Evolutionary conservation across 129 eudicot genomes (phyloP), one percentile per base, ranked within the genome.

Genomic region (Chrysanthemum lavandulifolium): DNA sequence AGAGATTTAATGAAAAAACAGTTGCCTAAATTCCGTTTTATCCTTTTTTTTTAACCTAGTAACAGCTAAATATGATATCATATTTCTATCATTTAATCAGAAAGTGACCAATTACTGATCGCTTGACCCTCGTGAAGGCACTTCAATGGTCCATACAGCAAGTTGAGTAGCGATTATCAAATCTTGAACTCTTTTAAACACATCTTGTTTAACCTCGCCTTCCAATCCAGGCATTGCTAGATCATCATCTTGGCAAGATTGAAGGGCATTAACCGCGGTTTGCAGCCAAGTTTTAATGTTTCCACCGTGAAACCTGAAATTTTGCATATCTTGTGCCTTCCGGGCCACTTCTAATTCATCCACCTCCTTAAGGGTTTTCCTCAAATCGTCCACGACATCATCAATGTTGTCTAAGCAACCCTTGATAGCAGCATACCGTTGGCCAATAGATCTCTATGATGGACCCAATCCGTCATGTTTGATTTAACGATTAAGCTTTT

Each of bases 331-430:
- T 54, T 76, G 56, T 65, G 33, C 19, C 78, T 49, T 78, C 66
- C 54, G 82, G 6, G 82, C 73, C 10, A 55, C 59, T 40, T 72
- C 76, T 60, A 80, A 57, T 9, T 53, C 80, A 18, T 80, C 77
- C 7, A 80, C 68, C 77, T 80, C 84, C 43, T 76, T 76, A 2
- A 75, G 62, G 40, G 84, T 75, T 49, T 80, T 80, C 45, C 84
- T 71, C n/a, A 81, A 40, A 61, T 81, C 81, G 14, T 81, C 84
- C 13, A 75, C 77, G 11, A 61, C 72, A 64, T 63, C 62, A 81
- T 81, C 81, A 6, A 81, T 51, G 21, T 54, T 73, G 21, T 81
- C 84, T 61, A 81, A 76, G 11, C 84, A 81, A 33, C 68, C 81
- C 43, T 75, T 81, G 56, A 81, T 40, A 1, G 77, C 81, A 0